phyloP scores from a whole-genome alignment of 1,284 basidiomycete genomes.

The Tilletia horrida region DNA sequence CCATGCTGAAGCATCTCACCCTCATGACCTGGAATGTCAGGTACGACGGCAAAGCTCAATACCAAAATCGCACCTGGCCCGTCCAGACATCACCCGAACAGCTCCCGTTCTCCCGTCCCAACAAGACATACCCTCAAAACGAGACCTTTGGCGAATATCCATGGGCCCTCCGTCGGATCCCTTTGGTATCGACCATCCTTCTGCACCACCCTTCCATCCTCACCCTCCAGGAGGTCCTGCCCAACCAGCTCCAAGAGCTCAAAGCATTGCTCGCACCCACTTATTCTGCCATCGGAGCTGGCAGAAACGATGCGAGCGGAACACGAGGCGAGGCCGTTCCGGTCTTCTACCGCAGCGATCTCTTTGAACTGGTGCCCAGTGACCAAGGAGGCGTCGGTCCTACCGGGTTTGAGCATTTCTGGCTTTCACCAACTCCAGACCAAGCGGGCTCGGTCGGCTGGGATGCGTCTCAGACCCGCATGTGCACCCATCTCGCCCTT shows the following conservation, averaged over 20 bases:
- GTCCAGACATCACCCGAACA: neutral
- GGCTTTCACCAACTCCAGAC: conserved; percentile 33
- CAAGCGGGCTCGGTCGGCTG: conserved; percentile 34
- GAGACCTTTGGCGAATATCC: neutral
- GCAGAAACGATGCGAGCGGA: conserved; percentile 1
- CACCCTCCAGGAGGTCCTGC: conserved; percentile 40
- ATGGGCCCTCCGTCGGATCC: conserved; percentile 4
- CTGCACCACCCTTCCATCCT: conserved; percentile 39
- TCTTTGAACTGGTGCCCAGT: conserved; percentile 24
- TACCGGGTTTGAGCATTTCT: conserved; percentile 39
- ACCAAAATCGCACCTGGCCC: neutral
- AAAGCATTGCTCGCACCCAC: neutral
- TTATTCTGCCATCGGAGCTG: neutral
- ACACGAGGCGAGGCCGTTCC: conserved; percentile 37
- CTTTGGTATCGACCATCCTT: conserved; percentile 19
- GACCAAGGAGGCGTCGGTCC: conserved; percentile 33
- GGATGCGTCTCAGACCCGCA: conserved; percentile 40
- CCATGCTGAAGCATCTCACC: neutral
- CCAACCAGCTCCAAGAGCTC: conserved; percentile 22
- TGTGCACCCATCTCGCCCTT: conserved; percentile 43
- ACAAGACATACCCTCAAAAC: conserved; percentile 1
- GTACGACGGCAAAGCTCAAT: conserved; percentile 4
- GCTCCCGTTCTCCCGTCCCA: neutral
- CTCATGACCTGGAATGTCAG: conserved; percentile 2
- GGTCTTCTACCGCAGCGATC: conserved; percentile 33